Conservation (phyloP, 495 filamentous ascomycete species). For the Podospora fimiseda region DNA sequence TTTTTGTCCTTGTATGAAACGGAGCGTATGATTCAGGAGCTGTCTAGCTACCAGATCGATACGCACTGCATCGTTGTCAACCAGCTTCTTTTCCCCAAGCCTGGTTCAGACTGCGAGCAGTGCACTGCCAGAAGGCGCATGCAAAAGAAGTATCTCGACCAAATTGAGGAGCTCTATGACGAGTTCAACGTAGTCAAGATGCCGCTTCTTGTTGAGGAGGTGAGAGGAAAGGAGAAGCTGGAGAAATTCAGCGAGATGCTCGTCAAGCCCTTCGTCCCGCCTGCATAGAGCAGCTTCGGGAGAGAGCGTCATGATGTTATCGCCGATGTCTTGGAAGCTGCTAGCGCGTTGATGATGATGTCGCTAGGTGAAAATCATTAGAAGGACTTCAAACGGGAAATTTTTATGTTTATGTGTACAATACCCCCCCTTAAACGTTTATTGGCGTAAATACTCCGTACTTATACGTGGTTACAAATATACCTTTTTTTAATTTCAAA, state of each 20-base stretch:
- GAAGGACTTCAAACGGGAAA: no score
- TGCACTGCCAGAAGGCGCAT: conserved; percentile 93
- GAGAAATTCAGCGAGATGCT: conserved; percentile 94
- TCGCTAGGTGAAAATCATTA: no score
- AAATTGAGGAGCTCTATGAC: conserved; percentile 97
- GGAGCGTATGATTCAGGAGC: conserved; percentile 98
- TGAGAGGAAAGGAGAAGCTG: conserved; percentile 87
- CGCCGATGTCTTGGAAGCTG: no score
- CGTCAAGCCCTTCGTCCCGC: conserved; percentile 74
- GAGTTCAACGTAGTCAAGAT: conserved; percentile 99
- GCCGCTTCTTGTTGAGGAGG: conserved; percentile 91
- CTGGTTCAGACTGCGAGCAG: conserved; percentile 83
- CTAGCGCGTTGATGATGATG: no score
- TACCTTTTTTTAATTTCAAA: no score
- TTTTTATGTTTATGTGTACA: no score
- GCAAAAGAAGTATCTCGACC: conserved; percentile 99
- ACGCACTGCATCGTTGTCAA: conserved; percentile 98
- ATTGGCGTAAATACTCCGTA: no score
- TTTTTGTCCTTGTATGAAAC: conserved; percentile 98
- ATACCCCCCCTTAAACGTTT: no score
- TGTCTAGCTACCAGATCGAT: conserved; percentile 89
- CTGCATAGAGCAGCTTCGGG: conserved; percentile 34
- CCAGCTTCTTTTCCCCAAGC: conserved; percentile 89
- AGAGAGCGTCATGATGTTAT: no score
- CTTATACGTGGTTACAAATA: no score